Conservation (phyloP, 116 monocot species). For the Iris pallida region DNA sequence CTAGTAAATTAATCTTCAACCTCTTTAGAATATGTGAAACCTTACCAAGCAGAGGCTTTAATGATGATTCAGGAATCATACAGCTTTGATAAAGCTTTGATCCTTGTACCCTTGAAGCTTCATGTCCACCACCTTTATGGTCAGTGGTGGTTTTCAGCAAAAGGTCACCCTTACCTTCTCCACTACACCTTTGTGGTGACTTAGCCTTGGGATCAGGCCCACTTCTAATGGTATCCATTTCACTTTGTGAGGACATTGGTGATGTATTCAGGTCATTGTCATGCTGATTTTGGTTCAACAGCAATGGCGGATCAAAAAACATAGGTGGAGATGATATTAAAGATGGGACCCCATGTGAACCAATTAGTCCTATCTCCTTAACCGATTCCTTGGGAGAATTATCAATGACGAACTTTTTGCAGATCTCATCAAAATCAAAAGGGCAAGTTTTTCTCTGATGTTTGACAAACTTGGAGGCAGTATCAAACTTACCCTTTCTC, state of each 20-base stretch:
- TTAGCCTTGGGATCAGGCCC: no score
- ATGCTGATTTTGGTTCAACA: conserved; percentile 2
- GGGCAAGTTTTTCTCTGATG: conserved; percentile 48
- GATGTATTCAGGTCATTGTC: not conserved
- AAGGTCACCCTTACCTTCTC: conserved; percentile 5
- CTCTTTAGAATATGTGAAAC: conserved; percentile 48
- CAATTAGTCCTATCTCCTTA: conserved; percentile 77
- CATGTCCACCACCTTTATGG: not conserved
- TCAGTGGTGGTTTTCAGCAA: conserved; percentile 3
- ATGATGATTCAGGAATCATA: conserved; percentile 52
- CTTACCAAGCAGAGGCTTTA: conserved; percentile 54
- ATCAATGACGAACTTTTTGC: conserved; percentile 46
- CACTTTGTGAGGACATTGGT: not conserved
- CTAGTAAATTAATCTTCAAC: conserved; percentile 77
- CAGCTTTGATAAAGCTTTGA: conserved; percentile 16
- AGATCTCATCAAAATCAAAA: conserved; percentile 58
- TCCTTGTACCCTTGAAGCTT: conserved; percentile 3
- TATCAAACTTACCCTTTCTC: conserved; percentile 23
- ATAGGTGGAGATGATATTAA: conserved; percentile 24
- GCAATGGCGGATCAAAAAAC: conserved; percentile 30
- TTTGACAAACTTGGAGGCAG: conserved; percentile 19
- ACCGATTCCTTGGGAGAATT: conserved; percentile 67
- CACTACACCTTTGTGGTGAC: conserved; percentile 2
- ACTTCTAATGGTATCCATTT: not conserved
- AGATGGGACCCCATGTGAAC: conserved; percentile 60